Base-by-base conservation (phyloP, 441 rosid genomes). In the Adansonia grandidieri region DNA sequence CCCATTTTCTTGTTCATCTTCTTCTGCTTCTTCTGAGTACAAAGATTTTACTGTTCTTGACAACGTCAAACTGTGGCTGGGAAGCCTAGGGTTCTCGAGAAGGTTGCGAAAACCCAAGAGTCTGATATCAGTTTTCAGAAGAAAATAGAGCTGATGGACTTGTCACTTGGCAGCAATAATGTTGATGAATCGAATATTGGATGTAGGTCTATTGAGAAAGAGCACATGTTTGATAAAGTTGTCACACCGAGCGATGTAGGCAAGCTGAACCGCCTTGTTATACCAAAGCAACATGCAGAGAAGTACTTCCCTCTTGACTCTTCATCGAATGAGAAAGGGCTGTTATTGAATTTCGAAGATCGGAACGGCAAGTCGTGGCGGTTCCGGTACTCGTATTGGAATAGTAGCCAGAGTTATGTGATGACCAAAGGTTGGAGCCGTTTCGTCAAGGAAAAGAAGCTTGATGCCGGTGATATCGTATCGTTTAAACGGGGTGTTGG, bases 351-450 rank as follows among this genome's bases (percentile, higher is more conserved):
- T 73, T 95, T 95, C 80, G 98, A 95, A 65, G 98, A 95, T 80
- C 87, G 94, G 58, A 88, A 81, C 80, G 97, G 98, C 68, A 92
- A 95, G 86, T 85, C 88, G 45, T 95, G 98, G 98, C 79, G 98
- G 61, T 95, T 95, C 86, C 88, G 98, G 61, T 95, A 95, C 90
- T 93, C 97, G 11, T 95, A 95, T 73, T 95, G 98, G 98, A 95
- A 93, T 71, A 91, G 96, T 61, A 95, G 99, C 83, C 99, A 93
- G 84, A 95, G 99, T 89, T 95, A 95, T 80, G 98, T 95, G 45
- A 95, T 95, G 98, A 95, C 98, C 24, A 95, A 95, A 88, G 99
- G 99, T 0, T 95, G 99, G 99, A 95, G 99, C 85, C 93, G 99
- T 44, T 95, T 95, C 67, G 99, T 95, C 4, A 95, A 95, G 88